Evolutionary conservation across 2,329 filamentous ascomycete genomes (phyloP).

Genomic region (Plectosphaerella cucumerina): DNA sequence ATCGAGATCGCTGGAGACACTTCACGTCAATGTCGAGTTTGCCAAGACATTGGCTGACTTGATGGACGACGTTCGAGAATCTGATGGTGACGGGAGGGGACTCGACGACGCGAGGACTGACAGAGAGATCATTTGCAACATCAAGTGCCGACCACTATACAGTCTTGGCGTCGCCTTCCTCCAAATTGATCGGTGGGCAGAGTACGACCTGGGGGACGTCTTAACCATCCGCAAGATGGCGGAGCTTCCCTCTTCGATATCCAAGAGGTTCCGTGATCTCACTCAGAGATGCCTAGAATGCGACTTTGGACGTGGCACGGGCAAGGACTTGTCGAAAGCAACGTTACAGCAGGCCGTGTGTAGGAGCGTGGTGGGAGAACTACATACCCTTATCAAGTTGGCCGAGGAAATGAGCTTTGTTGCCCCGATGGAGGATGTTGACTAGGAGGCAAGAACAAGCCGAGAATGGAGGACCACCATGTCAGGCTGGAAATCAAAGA

Average conservation of each 20-base stretch:
- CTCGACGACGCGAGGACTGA: not conserved
- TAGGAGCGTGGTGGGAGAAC: conserved; percentile 1
- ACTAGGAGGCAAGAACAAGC: not conserved
- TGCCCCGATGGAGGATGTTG: conserved; percentile 5
- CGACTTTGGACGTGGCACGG: conserved; percentile 14
- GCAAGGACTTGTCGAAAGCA: conserved; percentile 3
- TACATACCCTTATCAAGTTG: conserved; percentile 12
- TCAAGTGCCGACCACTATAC: conserved; percentile 19
- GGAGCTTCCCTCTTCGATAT: conserved; percentile 6
- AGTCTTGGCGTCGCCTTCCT: conserved; percentile 21
- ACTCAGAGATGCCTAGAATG: conserved; percentile 19
- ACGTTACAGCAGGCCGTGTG: conserved; percentile 10
- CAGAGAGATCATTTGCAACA: conserved; percentile 10
- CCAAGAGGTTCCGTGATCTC: conserved; percentile 15
- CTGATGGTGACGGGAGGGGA: not conserved
- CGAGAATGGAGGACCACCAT: not conserved
- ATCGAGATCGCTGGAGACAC: not conserved
- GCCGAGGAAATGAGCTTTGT: not conserved
- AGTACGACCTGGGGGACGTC: conserved; percentile 11
- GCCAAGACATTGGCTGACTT: not conserved
- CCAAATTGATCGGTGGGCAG: conserved; percentile 19
- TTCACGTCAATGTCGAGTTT: conserved; percentile 6
- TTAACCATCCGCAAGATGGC: conserved; percentile 15
- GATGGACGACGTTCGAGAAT: not conserved
- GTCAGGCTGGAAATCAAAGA: too few species aligned